Percentiles rank a stretch among this genome's conserved stretches.
These are phyloP conservation scores for Fraxinus platypoda DNA, from an alignment of 305 asterid genomes.

Conservation along the genomic window DNA sequence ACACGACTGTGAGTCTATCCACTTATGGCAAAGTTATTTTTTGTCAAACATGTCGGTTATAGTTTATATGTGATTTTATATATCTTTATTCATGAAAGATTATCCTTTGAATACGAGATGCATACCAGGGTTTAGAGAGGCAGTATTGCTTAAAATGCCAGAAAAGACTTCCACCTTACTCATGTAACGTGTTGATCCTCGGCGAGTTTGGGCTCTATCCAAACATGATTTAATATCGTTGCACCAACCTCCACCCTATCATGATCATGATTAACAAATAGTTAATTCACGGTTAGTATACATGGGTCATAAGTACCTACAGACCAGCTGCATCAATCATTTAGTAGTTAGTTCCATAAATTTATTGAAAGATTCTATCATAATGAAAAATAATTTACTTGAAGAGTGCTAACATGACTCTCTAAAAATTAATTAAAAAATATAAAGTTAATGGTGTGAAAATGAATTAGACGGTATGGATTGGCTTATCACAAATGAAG, in stretches of 20 bases:
- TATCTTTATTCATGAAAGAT: not conserved
- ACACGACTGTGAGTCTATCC: not conserved
- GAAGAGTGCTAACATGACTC: not conserved
- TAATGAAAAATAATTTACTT: not conserved
- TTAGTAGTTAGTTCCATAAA: not conserved
- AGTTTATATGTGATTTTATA: not conserved
- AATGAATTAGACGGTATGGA: not conserved
- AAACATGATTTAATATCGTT: slow-evolving; percentile 67
- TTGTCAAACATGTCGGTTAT: not conserved
- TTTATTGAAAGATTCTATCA: not conserved
- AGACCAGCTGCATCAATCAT: not conserved
- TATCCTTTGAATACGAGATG: not conserved
- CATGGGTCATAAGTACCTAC: not conserved
- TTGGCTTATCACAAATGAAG: not conserved
- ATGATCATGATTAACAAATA: not conserved
- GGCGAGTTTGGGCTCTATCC: slow-evolving; percentile 77
- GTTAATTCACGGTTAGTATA: not conserved
- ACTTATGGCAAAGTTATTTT: not conserved
- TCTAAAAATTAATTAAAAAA: not conserved
- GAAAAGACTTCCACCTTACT: slow-evolving; percentile 49
- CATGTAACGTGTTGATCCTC: slow-evolving; percentile 81
- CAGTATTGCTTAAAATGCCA: slow-evolving; percentile 75
- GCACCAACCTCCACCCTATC: slow-evolving; percentile 98
- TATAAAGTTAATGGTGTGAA: not conserved
- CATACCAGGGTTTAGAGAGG: slow-evolving; percentile 73